These are phyloP conservation scores for Globisporangium yorkense DNA, from an alignment of 352 stramenopile genomes.

Conservation along the genomic window DNA sequence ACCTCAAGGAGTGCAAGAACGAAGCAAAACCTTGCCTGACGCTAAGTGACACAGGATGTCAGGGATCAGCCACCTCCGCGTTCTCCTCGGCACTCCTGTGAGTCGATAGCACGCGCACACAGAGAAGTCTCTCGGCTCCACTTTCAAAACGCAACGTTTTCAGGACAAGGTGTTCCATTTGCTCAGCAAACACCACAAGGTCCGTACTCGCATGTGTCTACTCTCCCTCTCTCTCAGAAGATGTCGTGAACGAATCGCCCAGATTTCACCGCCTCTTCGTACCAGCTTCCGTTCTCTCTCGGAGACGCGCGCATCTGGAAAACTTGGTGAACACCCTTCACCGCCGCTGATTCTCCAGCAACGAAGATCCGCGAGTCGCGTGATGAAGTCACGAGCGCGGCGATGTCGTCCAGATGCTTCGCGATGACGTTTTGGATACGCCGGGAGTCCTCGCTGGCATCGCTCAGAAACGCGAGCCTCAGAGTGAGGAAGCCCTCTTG, in stretches of 20 bases:
- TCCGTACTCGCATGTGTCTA: not conserved
- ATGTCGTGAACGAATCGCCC: constrained; percentile 5
- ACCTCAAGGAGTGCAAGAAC: too few relatives aligned
- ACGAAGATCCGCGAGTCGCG: constrained; percentile 8
- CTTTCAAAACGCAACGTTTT: too few relatives aligned
- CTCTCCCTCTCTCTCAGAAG: not conserved
- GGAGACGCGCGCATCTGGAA: not conserved
- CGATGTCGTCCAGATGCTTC: constrained; percentile 13
- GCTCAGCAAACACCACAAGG: not conserved
- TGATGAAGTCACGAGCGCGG: not conserved
- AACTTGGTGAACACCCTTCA: constrained; percentile 4
- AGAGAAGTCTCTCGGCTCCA: too few relatives aligned
- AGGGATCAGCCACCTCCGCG: too few relatives aligned
- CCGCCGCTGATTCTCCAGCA: constrained; percentile 7
- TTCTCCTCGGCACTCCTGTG: too few relatives aligned
- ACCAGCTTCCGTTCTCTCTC: constrained; percentile 4
- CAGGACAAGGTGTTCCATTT: too few relatives aligned
- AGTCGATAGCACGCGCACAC: too few relatives aligned
- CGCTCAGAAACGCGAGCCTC: constrained; percentile 19
- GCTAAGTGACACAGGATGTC: too few relatives aligned
- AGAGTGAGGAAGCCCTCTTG: constrained; percentile 21
- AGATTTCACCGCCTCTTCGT: constrained; percentile 3
- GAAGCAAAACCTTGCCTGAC: too few relatives aligned
- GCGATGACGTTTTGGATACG: constrained; percentile 24
- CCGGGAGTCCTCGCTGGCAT: not conserved